Base-by-base conservation (phyloP, 495 filamentous ascomycete genomes). In the Penicillium pancosmium region DNA sequence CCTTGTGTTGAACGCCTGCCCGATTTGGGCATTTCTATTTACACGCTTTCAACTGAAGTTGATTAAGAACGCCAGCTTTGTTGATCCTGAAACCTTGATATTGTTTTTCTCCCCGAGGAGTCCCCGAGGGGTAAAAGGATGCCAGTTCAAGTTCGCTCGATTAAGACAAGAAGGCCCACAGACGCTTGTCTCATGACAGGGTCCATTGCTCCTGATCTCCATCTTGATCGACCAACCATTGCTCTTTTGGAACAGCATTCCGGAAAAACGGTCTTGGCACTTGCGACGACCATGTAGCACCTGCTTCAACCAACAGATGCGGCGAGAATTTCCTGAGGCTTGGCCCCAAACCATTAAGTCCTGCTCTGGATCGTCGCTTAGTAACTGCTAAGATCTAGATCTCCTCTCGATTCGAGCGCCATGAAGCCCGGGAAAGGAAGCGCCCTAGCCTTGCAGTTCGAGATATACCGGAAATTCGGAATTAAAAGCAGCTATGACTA, bases 51-150 rank as follows among this genome's bases (percentile, higher is more conserved):
- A 27, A 5, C 10, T 4, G 9, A 13, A 27, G 46, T 25, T 19
- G 9, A 48, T 48, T 19, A 48, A 19, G 46, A 18, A 19, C 10
- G 16, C 31, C 12, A 23, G 19, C 19, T 27, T 48, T 48, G 46
- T 48, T 48, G 46, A 48, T 48, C 18, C 46, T 48, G 23, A 48
- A 15, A 48, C 23, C 21, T 48, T 11, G 36, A 15, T 15, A n/a
- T 40, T 40, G 27, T 9, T 31, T 9, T 31, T 8, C 6, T 31
- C 27, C 8, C 27, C 27, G 27, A 31, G 8, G 6, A 31, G 5
- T 31, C 27, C 27, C 27, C 27, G 27, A 9, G 27, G 27, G 27
- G 27, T 7, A 31, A 31, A 31, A 9, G 27, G 27, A 31, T 31
- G 27, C 27, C 27, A 31, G 27, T 31, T 31, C 27, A 31, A 31